Percentiles rank a stretch among this genome's conserved stretches.
Evolutionary conservation across 805 yeast species (phyloP).

Genomic region (Ogataea glucozyma): DNA sequence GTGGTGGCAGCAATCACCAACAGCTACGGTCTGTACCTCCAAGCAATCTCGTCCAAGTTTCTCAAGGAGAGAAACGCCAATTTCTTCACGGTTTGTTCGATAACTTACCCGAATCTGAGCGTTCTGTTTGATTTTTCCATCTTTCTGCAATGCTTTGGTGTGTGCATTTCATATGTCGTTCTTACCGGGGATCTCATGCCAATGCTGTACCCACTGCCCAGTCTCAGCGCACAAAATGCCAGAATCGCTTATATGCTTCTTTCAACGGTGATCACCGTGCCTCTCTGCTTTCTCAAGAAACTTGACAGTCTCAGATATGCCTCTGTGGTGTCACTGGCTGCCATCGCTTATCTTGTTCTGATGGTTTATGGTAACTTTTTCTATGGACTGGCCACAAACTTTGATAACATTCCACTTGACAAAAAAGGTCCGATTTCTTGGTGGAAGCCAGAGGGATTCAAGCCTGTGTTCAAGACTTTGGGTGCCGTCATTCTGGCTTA

Average conservation of each 20-base stretch:
- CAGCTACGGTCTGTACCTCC: slow-evolving; percentile 65
- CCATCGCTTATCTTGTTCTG: slow-evolving; percentile 61
- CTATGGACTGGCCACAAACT: slow-evolving; percentile 23
- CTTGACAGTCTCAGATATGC: slow-evolving; percentile 72
- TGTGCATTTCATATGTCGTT: slow-evolving; percentile 67
- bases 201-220: slow-evolving; percentile 43
- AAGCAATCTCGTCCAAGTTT: slow-evolving; percentile 57
- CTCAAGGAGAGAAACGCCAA: slow-evolving; percentile 63
- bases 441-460: slow-evolving; percentile 43
- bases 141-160: slow-evolving; percentile 78
- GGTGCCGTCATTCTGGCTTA: slow-evolving; percentile 78
- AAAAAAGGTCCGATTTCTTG: slow-evolving; percentile 46
- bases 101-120: slow-evolving; percentile 70
- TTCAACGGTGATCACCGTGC: slow-evolving; percentile 56
- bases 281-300: slow-evolving; percentile 60
- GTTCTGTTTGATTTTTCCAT: slow-evolving; percentile 75
- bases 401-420: slow-evolving; percentile 44
- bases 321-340: slow-evolving; percentile 65
- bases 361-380: slow-evolving; percentile 54
- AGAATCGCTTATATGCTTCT: slow-evolving; percentile 57
- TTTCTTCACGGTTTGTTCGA: slow-evolving; percentile 67
- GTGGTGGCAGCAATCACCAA: slow-evolving; percentile 65
- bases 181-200: slow-evolving; percentile 80
- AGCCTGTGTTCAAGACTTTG: slow-evolving; percentile 58
- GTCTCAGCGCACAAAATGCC: slow-evolving; percentile 29